phyloP scores from a whole-genome alignment of 805 yeast genomes.

The Zygosaccharomyces lentus region DNA sequence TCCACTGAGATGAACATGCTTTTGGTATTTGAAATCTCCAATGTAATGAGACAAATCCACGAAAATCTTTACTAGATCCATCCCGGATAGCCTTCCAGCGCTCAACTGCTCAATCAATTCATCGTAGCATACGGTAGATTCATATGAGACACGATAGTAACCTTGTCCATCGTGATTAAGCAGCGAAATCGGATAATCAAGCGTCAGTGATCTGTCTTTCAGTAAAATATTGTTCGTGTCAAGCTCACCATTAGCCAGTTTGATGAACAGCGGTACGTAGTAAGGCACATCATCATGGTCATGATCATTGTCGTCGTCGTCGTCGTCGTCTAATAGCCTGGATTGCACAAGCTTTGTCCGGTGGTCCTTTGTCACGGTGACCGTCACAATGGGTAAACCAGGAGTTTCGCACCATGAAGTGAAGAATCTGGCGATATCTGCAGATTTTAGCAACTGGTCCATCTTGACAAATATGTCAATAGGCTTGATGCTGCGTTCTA shows the following conservation, averaged over 20 bases:
- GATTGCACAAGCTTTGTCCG: constrained; percentile 39
- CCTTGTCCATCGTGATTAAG: constrained; percentile 35
- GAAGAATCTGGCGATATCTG: constrained; percentile 26
- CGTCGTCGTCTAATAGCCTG: constrained; percentile 30
- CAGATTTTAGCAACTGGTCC: constrained; percentile 23
- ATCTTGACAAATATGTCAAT: constrained; percentile 29
- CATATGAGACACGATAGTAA: constrained; percentile 48
- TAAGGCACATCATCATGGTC: constrained; percentile 56
- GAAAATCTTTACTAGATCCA: constrained; percentile 34
- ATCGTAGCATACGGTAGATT: constrained; percentile 26
- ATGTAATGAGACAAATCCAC: constrained; percentile 34
- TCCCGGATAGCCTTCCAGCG: constrained; percentile 20
- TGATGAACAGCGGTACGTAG: constrained; percentile 52
- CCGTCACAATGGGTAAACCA: constrained; percentile 54
- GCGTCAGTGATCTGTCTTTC: constrained; percentile 28
- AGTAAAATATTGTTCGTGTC: constrained; percentile 25
- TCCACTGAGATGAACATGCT: constrained; percentile 28
- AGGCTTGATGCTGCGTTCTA: constrained; percentile 27
- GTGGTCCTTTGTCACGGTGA: constrained; percentile 25
- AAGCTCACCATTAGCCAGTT: constrained; percentile 15
- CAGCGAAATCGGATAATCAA: constrained; percentile 18
- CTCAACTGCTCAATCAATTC: constrained; percentile 22
- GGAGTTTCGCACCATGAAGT: constrained; percentile 57
- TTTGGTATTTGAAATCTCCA: constrained; percentile 29
- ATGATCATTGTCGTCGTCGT: constrained; percentile 11